Percentiles rank a stretch among this genome's conserved stretches.
These are phyloP conservation scores for Brettanomyces sp. DNA, from an alignment of 805 yeast species.

Conservation along the genomic window DNA sequence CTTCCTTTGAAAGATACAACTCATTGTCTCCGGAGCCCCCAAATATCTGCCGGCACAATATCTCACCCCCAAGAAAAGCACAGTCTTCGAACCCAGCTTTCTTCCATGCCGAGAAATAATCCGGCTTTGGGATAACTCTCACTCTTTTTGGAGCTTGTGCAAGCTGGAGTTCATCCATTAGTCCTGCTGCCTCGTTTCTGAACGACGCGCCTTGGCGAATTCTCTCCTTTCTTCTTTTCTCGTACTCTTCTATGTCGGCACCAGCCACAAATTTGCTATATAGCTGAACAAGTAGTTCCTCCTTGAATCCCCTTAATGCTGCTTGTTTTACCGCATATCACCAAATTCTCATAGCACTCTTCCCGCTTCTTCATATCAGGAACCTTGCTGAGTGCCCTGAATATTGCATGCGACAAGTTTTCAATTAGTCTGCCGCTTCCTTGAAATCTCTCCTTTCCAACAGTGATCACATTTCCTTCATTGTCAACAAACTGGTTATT, in stretches of 20 bases:
- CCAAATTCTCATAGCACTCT: constrained; percentile 76
- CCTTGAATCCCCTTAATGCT: constrained; percentile 66
- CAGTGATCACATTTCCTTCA: constrained; percentile 43
- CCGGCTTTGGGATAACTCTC: constrained; percentile 65
- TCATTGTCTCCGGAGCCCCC: constrained; percentile 55
- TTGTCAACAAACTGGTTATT: constrained; percentile 60
- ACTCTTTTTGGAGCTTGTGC: constrained; percentile 76
- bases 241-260: constrained; percentile 7
- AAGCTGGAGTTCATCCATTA: constrained; percentile 19
- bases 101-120: constrained; percentile 94
- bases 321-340: constrained; percentile 71
- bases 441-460: constrained; percentile 87
- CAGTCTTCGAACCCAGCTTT: constrained; percentile 67
- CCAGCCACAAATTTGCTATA: constrained; percentile 18
- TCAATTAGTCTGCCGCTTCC: constrained; percentile 60
- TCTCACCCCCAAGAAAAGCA: constrained; percentile 77
- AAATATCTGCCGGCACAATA: constrained; percentile 78
- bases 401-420: constrained; percentile 44
- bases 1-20: constrained; percentile 57
- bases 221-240: constrained; percentile 8
- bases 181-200: constrained; percentile 19
- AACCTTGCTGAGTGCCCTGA: constrained; percentile 42
- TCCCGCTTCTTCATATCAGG: constrained; percentile 61
- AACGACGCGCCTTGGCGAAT: constrained; percentile 14
- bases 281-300: constrained; percentile 53